These are phyloP conservation scores for Monosporozyma solicola DNA, from an alignment of 805 yeast species.

Conservation along the genomic window DNA sequence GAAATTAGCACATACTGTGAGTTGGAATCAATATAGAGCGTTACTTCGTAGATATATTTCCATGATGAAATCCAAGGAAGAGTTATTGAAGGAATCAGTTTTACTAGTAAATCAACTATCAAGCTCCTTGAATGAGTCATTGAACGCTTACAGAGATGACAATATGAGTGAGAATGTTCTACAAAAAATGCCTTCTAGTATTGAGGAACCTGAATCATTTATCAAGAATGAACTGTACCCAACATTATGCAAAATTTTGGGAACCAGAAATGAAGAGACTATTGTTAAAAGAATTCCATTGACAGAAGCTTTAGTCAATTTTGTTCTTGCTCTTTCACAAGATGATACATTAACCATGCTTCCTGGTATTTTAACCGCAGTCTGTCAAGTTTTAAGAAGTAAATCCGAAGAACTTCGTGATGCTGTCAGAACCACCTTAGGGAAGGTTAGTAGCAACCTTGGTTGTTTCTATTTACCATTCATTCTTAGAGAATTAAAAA, in stretches of 20 bases:
- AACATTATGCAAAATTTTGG: conserved; percentile 49
- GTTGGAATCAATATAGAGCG: conserved; percentile 77
- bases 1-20: conserved; percentile 43
- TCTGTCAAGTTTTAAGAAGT: conserved; percentile 84
- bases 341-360: conserved; percentile 49
- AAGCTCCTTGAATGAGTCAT: conserved; percentile 36
- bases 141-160: conserved; percentile 17
- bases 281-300: conserved; percentile 66
- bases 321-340: conserved; percentile 52
- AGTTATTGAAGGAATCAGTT: conserved; percentile 48
- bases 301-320: conserved; percentile 68
- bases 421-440: conserved; percentile 66
- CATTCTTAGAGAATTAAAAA: conserved; percentile 64
- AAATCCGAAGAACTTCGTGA: conserved; percentile 85
- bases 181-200: conserved; percentile 31
- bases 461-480: conserved; percentile 71
- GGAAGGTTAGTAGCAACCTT: conserved; percentile 50
- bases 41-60: conserved; percentile 59
- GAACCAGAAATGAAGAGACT: conserved; percentile 68
- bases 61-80: conserved; percentile 38
- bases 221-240: conserved; percentile 53
- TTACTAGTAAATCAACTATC: conserved; percentile 50
- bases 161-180: conserved; percentile 12
- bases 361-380: conserved; percentile 74
- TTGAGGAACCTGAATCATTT: conserved; percentile 35